Percentiles rank a stretch among this genome's conserved stretches.
Evolutionary conservation across 2,329 filamentous ascomycete species (phyloP).

Genomic region (Trichoderma asperellum): DNA sequence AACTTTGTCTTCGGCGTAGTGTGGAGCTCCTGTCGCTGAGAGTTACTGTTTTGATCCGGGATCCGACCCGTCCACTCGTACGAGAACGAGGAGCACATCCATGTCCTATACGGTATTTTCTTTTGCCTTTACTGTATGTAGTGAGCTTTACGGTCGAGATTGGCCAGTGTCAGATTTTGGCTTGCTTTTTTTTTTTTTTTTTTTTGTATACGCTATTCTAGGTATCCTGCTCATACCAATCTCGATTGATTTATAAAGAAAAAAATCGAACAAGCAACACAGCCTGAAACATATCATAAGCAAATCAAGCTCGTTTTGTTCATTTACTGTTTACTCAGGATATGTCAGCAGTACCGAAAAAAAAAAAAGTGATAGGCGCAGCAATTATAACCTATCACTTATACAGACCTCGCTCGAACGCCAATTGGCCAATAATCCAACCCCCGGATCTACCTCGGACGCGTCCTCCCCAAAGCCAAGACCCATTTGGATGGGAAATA

Average conservation of each 20-base stretch:
- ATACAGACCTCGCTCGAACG: not conserved
- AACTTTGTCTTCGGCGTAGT: not conserved
- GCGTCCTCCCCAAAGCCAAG: not conserved
- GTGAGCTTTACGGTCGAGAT: not conserved
- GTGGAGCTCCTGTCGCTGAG: not conserved
- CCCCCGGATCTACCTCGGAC: not conserved
- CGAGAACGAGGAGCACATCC: not conserved
- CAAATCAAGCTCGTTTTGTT: not conserved
- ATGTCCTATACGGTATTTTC: not conserved
- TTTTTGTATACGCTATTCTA: not conserved
- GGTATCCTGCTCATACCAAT: not conserved
- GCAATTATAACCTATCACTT: slow-evolving; percentile 17
- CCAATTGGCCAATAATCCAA: not conserved
- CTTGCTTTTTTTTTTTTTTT: not conserved
- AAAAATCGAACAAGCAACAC: not conserved
- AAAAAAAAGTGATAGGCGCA: not conserved
- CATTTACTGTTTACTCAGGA: not conserved
- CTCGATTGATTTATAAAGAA: not conserved
- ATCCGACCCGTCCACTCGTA: not conserved
- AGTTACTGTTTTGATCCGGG: not conserved
- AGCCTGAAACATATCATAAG: not conserved
- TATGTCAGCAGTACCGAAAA: not conserved
- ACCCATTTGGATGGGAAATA: not conserved
- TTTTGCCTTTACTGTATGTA: not conserved
- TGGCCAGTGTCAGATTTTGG: slow-evolving; percentile 9